A percentile compares a stretch with the other conserved stretches of the same genome.
phyloP scores from a whole-genome alignment of 306 rosid genomes.

The Bauhinia variegata region DNA sequence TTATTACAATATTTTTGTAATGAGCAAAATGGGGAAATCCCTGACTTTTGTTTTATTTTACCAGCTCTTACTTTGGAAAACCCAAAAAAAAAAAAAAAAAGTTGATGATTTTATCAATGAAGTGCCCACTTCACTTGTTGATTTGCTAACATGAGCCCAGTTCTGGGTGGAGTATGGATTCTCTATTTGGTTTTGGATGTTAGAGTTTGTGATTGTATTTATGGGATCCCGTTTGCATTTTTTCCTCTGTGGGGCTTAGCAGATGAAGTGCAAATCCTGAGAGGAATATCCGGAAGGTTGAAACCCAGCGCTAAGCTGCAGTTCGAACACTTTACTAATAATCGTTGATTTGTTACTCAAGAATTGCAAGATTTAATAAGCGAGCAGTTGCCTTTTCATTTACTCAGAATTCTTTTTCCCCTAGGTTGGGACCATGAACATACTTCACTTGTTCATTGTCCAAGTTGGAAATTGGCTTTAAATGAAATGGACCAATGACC shows the following conservation, averaged over 20 bases:
- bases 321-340: constrained; percentile 14
- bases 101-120: constrained; percentile 6
- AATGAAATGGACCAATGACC: constrained; percentile 29
- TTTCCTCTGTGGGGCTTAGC: background rate
- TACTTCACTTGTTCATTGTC: constrained; percentile 20
- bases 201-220: constrained; percentile 24
- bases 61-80: no score
- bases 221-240: background rate
- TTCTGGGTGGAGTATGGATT: constrained; percentile 20
- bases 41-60: constrained; percentile 9
- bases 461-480: constrained; percentile 12
- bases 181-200: constrained; percentile 10
- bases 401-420: background rate
- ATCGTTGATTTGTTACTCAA: background rate
- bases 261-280: background rate
- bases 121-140: no score
- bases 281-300: background rate
- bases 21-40: constrained; percentile 39
- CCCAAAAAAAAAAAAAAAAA: no score
- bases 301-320: background rate
- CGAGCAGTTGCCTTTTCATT: constrained; percentile 2
- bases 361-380: constrained; percentile 1
- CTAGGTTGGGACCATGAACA: background rate
- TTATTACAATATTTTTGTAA: constrained; percentile 22
- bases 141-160: constrained; percentile 26